phyloP scores from a whole-genome alignment of 352 stramenopile genomes.

The Peronospora belbahrii region DNA sequence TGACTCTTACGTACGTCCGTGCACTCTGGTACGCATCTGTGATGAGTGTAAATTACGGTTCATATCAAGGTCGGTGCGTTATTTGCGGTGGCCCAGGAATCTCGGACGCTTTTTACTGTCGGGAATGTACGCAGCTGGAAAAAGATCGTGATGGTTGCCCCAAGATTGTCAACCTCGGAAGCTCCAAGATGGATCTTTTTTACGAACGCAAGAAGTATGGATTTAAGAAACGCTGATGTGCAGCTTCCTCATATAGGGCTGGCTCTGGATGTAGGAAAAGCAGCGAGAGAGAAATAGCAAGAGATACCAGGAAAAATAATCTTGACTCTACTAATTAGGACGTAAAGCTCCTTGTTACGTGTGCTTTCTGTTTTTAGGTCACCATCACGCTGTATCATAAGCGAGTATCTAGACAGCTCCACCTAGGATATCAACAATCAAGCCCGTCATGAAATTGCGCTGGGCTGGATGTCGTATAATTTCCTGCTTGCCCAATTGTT shows the following conservation, averaged over 20 bases:
- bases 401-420: too few species aligned
- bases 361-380: too few species aligned
- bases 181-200: conserved; percentile 95
- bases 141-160: conserved; percentile 97
- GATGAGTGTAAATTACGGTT: conserved; percentile 99
- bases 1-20: conserved; percentile 98
- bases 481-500: too few species aligned
- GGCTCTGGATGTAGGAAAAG: not conserved
- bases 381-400: too few species aligned
- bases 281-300: conserved; percentile 11
- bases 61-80: conserved; percentile 93
- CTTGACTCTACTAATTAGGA: too few species aligned
- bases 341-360: too few species aligned
- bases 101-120: conserved; percentile 99
- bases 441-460: too few species aligned
- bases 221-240: conserved; percentile 84
- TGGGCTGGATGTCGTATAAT: too few species aligned
- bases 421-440: too few species aligned
- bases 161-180: conserved; percentile 98
- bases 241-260: conserved; percentile 7
- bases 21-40: conserved; percentile 96
- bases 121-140: conserved; percentile 96
- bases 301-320: conserved; percentile 99
- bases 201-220: conserved; percentile 99
- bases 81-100: conserved; percentile 97